phyloP scores from a whole-genome alignment of 345 rosid species.

The Citrus glauca region DNA sequence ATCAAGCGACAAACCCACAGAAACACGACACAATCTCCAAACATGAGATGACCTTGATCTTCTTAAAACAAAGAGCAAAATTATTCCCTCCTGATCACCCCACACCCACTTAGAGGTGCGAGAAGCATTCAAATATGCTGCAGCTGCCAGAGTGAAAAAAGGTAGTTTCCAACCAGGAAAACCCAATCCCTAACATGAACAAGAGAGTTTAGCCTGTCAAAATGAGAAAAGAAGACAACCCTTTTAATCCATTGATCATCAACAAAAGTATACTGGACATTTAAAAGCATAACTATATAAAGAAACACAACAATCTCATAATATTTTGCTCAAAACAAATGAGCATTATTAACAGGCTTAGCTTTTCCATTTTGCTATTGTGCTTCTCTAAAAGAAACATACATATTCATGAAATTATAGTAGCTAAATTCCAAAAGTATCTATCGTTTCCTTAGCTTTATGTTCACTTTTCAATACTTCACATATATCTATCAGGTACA shows the following conservation, averaged over 20 bases:
- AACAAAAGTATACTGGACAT: neutral
- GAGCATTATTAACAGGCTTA: neutral
- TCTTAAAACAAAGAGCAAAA: slow-evolving; percentile 56
- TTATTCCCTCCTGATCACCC: slow-evolving; percentile 56
- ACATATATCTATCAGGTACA: neutral
- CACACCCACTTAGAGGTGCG: slow-evolving; percentile 96
- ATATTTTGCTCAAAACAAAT: neutral
- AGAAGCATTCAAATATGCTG: slow-evolving; percentile 58
- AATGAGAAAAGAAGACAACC: neutral
- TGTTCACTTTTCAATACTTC: neutral
- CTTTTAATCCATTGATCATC: neutral
- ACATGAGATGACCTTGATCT: slow-evolving; percentile 75
- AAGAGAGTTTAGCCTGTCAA: slow-evolving; percentile 39
- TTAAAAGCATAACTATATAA: neutral
- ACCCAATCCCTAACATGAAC: slow-evolving; percentile 31
- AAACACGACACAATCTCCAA: slow-evolving; percentile 92
- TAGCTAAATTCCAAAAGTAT: neutral
- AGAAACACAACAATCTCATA: neutral
- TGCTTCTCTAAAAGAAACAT: neutral
- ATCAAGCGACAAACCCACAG: slow-evolving; percentile 83
- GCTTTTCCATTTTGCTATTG: neutral
- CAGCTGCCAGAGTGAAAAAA: slow-evolving; percentile 97
- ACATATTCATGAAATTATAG: neutral
- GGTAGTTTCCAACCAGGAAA: slow-evolving; percentile 45
- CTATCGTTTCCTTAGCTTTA: neutral